Evolutionary conservation across 176 grass and related monocot species (phyloP), one percentile per base, ranked within the genome.

Genomic region (Miscanthus lutarioriparius): DNA sequence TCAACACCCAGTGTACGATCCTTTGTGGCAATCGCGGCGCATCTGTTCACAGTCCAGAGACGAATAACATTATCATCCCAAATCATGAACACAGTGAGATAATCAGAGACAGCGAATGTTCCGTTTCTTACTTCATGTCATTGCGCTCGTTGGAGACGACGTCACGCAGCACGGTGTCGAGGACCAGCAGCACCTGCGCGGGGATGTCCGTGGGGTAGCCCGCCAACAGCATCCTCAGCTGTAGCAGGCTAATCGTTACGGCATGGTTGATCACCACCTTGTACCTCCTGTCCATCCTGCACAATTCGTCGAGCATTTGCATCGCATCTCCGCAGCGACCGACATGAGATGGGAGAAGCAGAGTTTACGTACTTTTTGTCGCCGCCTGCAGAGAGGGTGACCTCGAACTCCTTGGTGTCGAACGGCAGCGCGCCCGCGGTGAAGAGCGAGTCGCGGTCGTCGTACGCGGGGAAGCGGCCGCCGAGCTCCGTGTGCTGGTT

Each of bases 361-460:
- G 68, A 20, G 36, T 25, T 14, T 25, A n/a, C 20, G 0, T 80
- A 86, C 84, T 23, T 79, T 70, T 37, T 19, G 67, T 17, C 37
- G 32, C 10, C 20, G 26, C 37, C 58, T 12, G 71, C 81, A 37
- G 28, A 44, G 38, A 77, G 78, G 28, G 44, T 64, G 45, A 92
- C 80, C 10, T 70, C 47, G 22, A 92, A 90, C 8, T 67, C 87
- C 63, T 49, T 79, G 40, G 15, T 58, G 7, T 26, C 15, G 53
- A 92, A 90, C 0, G 90, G 93, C 20, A 90, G 73, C 40, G 39
- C 12, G 1, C 87, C 85, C 2, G 87, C 93, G 1, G 93, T 90
- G 67, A 84, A 90, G 6, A 95, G 90, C 58, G 1, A 81, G 22
- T 48, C 80, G 43, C 82, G 54, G 47, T 78, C 90, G 71, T 92